Evolutionary conservation across 164 flowering plant genomes (phyloP), one percentile per base, ranked within the genome.

Genomic region (Dillenia suffruticosa): DNA sequence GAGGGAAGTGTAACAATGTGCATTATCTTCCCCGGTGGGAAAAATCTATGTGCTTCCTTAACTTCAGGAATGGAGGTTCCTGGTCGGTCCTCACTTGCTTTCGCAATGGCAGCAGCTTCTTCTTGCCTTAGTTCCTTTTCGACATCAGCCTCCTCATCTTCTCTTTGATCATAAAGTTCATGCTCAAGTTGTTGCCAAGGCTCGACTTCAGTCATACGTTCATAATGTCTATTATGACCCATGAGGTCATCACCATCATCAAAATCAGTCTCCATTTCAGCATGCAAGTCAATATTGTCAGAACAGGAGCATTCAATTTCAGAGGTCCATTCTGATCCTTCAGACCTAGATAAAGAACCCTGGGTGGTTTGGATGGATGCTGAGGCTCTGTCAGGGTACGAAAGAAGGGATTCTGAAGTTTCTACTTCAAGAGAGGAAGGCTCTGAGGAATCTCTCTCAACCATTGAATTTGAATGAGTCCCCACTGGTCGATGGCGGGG

Each of bases 171-270:
- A 61, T 84, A 81, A 44, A 92, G 83, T 65, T 87, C 92, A 10
- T 82, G 90, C 78, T 87, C 92, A 12, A 94, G 84, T 66, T 89
- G 95, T 66, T 90, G 85, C 98, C 98, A 94, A 70, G 90, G 58
- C 76, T 94, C 95, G 2, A 82, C 84, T 70, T 94, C 97, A 14
- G 81, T 87, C 91, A 90, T 75, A 15, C 68, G 62, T 40, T 89
- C 95, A 72, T 87, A 87, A 32, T 64, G 68, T 51, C 74, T 61
- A 22, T 65, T 67, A 44, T 72, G 66, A 49, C 66, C 71, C 47
- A 63, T 63, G 57, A 76, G 73, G 44, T 77, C 85, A 57, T 80
- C 93, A 40, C 67, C 76, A 11, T 73, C 80, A 62, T 70, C 74
- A 6, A 67, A 59, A 63, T 73, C 74, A 26, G 50, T 51, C n/a